Conservation (phyloP, 805 yeast species). For the Spencermartinsiella europaea region DNA sequence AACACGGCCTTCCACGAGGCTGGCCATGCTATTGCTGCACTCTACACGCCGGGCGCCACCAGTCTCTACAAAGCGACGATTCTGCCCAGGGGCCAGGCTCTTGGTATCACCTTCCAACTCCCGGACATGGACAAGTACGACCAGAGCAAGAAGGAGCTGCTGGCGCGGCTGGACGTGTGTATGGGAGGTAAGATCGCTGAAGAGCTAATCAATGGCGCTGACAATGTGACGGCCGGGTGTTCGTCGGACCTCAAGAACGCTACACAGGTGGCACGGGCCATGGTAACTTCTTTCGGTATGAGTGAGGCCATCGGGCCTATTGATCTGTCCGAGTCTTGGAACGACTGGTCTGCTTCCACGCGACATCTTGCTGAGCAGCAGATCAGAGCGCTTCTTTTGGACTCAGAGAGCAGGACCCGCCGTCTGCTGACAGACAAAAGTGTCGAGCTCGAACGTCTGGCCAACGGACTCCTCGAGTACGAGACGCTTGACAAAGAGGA, state of each 20-base stretch:
- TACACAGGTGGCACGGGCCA: slow-evolving; percentile 87
- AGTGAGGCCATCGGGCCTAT: slow-evolving; percentile 91
- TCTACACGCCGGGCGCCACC: slow-evolving; percentile 91
- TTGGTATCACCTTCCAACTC: slow-evolving; percentile 94
- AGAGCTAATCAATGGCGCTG: slow-evolving; percentile 84
- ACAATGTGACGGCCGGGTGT: slow-evolving; percentile 92
- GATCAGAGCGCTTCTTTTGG: slow-evolving; percentile 67
- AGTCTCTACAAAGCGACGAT: slow-evolving; percentile 96
- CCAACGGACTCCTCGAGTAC: slow-evolving; percentile 89
- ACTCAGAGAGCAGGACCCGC: slow-evolving; percentile 77
- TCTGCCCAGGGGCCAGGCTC: slow-evolving; percentile 92
- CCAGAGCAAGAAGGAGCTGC: slow-evolving; percentile 81
- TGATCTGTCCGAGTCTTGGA: slow-evolving; percentile 85
- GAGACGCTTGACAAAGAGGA: slow-evolving; percentile 91
- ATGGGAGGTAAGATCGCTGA: slow-evolving; percentile 99
- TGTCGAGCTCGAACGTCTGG: slow-evolving; percentile 75
- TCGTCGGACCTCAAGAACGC: slow-evolving; percentile 87
- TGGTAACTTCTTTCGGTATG: slow-evolving; percentile 98
- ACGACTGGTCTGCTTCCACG: slow-evolving; percentile 84
- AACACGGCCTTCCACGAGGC: slow-evolving; percentile 99
- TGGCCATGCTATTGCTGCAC: slow-evolving; percentile 97
- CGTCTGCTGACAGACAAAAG: slow-evolving; percentile 54
- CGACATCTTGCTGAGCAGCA: slow-evolving; percentile 91
- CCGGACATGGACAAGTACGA: slow-evolving; percentile 99
- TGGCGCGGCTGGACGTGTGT: slow-evolving; percentile 90